Percentiles rank a stretch among this genome's conserved stretches.
phyloP scores from a whole-genome alignment of 257 asterid species.

The Solanum microdontum region DNA sequence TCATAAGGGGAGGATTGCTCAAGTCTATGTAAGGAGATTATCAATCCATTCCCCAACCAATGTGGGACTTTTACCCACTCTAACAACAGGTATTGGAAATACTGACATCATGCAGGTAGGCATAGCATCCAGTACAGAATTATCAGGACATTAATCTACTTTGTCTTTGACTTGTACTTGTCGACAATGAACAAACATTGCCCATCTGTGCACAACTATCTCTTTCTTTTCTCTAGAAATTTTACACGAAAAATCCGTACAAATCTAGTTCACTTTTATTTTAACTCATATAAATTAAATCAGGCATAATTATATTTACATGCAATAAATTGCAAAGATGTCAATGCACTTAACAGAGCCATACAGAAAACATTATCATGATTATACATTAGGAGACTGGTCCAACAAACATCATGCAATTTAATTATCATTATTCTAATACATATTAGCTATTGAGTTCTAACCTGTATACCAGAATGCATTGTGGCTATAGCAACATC shows the following conservation, averaged over 20 bases:
- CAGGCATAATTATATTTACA: background rate
- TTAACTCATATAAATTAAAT: background rate
- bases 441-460: constrained; percentile 1
- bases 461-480: constrained; percentile 91
- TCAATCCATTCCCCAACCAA: background rate
- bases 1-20: background rate
- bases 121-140: background rate
- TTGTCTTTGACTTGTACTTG: background rate
- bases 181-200: background rate
- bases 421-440: background rate
- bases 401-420: background rate
- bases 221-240: background rate
- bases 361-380: background rate
- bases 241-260: background rate
- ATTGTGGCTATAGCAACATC: constrained; percentile 94
- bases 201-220: background rate
- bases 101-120: background rate
- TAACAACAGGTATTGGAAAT: background rate
- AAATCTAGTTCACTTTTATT: background rate
- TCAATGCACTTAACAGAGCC: background rate
- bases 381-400: background rate
- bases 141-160: background rate
- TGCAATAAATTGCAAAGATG: background rate
- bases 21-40: background rate
- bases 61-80: background rate